Base-by-base conservation (phyloP, 2,329 filamentous ascomycete species). In the Claviceps africana region DNA sequence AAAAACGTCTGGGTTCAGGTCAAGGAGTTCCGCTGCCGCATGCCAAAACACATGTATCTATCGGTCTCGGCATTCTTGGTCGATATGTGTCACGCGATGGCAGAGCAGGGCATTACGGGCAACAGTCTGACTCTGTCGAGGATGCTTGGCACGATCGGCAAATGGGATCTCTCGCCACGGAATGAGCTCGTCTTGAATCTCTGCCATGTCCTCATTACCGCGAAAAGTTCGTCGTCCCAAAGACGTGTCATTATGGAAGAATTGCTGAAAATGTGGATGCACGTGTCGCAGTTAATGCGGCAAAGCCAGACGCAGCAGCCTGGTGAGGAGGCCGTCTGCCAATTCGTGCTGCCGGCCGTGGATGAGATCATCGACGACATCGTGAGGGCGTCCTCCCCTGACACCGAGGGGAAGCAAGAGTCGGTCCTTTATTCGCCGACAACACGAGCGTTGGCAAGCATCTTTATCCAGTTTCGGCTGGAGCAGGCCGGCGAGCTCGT, bases 191-290 rank as follows among this genome's bases (percentile, higher is more conserved):
- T 67, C 2, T 51, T 68, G 45, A 67, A 58, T 45, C 54, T 69
- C 30, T 69, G 67, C 54, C 58, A 58, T 30, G 52, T 35, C 9
- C 47, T 63, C 44, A 35, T 56, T n/a, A 51, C 53, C n/a, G n/a
- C 42, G 4, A 56, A 58, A 40, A 53, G 59, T 30, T 33, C 53
- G 3, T 51, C 51, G 7, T 30, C 45, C 2, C 42, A 56, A 6
- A 59, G 62, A 25, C 53, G 48, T 1, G 48, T 33, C 44, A 22
- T 65, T 19, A 47, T 64, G 42, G 51, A 59, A 0, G 65, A 69
- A 54, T 57, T 70, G 4, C 40, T 68, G 31, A 59, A 60, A 13
- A 53, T 70, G 50, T 70, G 68, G 68, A 63, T 64, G 56, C 65
- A 68, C 52, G 53, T 69, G 15, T 67, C 68, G 1, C 64, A 66